These are phyloP conservation scores for Arabidopsis hybrid DNA, from an alignment of 441 rosid species.

Conservation along the genomic window DNA sequence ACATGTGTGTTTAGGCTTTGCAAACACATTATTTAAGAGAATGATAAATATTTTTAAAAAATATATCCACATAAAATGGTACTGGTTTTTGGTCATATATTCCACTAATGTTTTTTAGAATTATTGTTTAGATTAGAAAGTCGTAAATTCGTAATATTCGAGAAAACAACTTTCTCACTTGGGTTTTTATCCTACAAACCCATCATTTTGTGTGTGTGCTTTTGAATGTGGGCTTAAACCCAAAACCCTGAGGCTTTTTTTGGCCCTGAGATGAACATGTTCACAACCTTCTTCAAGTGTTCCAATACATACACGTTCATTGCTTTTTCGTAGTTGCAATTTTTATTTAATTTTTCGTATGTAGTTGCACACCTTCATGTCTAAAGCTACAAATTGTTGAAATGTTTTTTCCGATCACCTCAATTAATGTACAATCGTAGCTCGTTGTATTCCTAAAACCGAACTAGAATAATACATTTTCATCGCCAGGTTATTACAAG, in stretches of 20 bases:
- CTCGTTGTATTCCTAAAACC: not conserved
- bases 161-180: not conserved
- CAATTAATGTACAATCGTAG: not conserved
- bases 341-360: too few species aligned
- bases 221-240: conserved; percentile 27
- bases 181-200: not conserved
- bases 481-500: not conserved
- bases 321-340: conserved; percentile 3
- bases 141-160: not conserved
- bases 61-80: not conserved
- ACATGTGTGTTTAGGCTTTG: not conserved
- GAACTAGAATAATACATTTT: not conserved
- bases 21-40: too few species aligned
- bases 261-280: not conserved
- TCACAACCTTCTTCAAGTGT: conserved; percentile 9
- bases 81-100: not conserved
- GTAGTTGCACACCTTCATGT: too few species aligned
- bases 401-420: too few species aligned
- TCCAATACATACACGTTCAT: not conserved
- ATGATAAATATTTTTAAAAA: not conserved
- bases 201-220: not conserved
- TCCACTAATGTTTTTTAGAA: not conserved
- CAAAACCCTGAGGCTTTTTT: not conserved
- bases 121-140: not conserved
- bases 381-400: not conserved